Conservation (phyloP, 129 eudicot genomes). For the Kitagawia praeruptora region DNA sequence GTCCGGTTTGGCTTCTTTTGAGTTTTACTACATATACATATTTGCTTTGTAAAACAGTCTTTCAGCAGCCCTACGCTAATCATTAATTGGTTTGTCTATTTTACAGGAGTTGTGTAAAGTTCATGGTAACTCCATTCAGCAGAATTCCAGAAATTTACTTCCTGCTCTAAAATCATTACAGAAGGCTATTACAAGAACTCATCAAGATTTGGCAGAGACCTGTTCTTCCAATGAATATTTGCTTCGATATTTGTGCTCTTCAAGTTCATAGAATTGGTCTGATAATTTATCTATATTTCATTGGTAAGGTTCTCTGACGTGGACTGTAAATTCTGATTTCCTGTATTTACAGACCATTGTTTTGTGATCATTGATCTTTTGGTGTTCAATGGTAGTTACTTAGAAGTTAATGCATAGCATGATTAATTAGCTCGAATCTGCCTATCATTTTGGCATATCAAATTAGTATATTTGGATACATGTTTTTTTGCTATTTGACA, state of each 20-base stretch:
- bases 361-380: neutral
- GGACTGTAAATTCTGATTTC: neutral
- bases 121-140: constrained; percentile 75
- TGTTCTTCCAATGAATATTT: constrained; percentile 87
- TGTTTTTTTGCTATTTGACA: neutral
- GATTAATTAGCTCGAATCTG: neutral
- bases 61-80: neutral
- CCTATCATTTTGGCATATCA: neutral
- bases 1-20: constrained; percentile 46
- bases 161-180: constrained; percentile 90
- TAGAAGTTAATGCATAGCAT: neutral
- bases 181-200: constrained; percentile 73
- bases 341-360: neutral
- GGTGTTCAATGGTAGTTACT: neutral
- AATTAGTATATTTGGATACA: neutral
- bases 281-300: neutral
- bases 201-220: constrained; percentile 88
- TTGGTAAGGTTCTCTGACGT: neutral
- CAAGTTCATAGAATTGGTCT: constrained; percentile 39
- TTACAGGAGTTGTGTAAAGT: constrained; percentile 74
- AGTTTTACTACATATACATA: neutral
- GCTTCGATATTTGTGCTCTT: constrained; percentile 78
- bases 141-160: constrained; percentile 67
- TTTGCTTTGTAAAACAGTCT: neutral
- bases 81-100: constrained; percentile 4